Base-by-base conservation (phyloP, 169 alveolate species). In the Plasmodium vivax region DNA sequence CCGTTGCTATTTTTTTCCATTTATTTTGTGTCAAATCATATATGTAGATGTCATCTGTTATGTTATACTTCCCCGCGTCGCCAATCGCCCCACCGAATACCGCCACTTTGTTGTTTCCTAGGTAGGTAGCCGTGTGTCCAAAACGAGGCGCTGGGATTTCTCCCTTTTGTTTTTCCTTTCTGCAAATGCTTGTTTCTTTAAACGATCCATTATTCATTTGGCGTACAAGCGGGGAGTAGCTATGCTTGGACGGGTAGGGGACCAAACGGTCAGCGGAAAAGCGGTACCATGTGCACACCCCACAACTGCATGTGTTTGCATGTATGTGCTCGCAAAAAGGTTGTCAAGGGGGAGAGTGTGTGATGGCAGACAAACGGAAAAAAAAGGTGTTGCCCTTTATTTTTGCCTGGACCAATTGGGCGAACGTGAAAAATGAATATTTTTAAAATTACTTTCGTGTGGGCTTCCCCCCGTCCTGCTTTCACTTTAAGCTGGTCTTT, bases 21-120 rank as follows among this genome's bases (percentile, higher is more conserved):
- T 95, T 94, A 82, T 97, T 96, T 32, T 98, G 97, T n/a, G 94
- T 74, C 41, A 97, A 95, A 93, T 98, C 99, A 54, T 97, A 97
- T 36, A 98, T 91, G 94, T 97, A 99, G 5, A 99, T 98, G 92
- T 99, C 99, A 75, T 99, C 99, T 1, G 99, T 99, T 36, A 99
- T 99, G 41, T 99, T 97, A 96, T 98, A 99, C 84, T 98, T 98
- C 38, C 99, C 99, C 47, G 99, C 98, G 92, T 98, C 99, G n/a
- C 99, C 99, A 30, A 98, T 97, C 9, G 99, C 99, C 30, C 99
- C 99, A 43, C 99, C 99, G 94, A 98, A 98, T 83, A 98, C 84
- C 32, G 98, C 96, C 54, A 97, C 99, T 93, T 97, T 98, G 6
- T 98, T 97, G 73, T 96, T 97, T 3, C 99, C 98, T 27, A 99